Conservation (phyloP, 1,139 yeast species). For the Williopsis jadinii region DNA sequence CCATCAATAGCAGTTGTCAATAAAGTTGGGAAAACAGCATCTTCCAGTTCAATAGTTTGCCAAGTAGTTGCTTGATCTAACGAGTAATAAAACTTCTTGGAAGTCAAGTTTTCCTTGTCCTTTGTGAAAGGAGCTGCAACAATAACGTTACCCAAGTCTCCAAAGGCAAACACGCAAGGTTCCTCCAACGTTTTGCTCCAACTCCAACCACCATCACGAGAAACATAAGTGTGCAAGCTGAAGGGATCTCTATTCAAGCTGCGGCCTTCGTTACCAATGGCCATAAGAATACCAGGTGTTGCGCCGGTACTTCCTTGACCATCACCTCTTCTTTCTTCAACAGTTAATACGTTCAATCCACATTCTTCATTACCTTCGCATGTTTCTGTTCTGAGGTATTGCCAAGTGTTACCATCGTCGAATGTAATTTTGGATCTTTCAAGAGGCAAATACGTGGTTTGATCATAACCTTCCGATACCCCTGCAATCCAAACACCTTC, state of each 20-base stretch:
- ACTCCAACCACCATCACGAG: constrained; percentile 71
- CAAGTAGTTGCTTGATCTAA: constrained; percentile 72
- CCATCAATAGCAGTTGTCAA: constrained; percentile 69
- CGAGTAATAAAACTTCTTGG: constrained; percentile 43
- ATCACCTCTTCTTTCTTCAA: constrained; percentile 45
- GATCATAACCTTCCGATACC: constrained; percentile 25
- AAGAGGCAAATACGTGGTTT: constrained; percentile 15
- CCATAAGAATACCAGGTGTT: constrained; percentile 68
- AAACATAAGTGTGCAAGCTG: constrained; percentile 46
- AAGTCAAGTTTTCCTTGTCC: constrained; percentile 21
- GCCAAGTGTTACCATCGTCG: constrained; percentile 66
- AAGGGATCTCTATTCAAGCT: constrained; percentile 22
- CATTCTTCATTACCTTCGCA: constrained; percentile 42
- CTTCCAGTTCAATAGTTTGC: constrained; percentile 45
- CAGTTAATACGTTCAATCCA: constrained; percentile 47
- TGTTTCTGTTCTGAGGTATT: constrained; percentile 40
- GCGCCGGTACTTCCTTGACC: constrained; percentile 55
- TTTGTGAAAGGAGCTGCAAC: constrained; percentile 46
- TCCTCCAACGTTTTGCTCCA: constrained; percentile 57
- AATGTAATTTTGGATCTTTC: constrained; percentile 42
- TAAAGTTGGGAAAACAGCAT: constrained; percentile 35
- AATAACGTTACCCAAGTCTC: constrained; percentile 75
- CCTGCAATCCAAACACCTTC: constrained; percentile 72
- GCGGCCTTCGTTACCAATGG: constrained; percentile 48
- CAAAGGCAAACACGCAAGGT: constrained; percentile 57